phyloP scores from a whole-genome alignment of 2,329 filamentous ascomycete genomes.

The Hypoxylon sp. region DNA sequence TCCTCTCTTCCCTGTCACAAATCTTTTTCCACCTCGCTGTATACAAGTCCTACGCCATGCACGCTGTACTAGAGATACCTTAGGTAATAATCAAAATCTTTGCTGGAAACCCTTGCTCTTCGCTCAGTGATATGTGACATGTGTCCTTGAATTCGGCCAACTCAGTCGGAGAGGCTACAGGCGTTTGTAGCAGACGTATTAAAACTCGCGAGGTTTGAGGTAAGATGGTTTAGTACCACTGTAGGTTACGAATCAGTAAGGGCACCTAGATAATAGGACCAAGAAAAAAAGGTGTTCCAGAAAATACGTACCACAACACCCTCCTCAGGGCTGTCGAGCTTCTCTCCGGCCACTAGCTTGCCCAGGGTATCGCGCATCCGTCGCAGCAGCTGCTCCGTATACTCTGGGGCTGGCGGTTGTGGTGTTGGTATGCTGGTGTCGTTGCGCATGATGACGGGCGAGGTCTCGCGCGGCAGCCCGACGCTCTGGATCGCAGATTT shows the following conservation, averaged over 20 bases:
- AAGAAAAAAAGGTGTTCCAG: not conserved
- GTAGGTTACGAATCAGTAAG: not conserved
- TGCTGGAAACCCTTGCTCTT: conserved; percentile 8
- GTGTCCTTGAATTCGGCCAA: not conserved
- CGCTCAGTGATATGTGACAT: not conserved
- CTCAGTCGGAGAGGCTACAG: not conserved
- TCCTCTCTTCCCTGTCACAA: not conserved
- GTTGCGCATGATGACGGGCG: conserved; percentile 35
- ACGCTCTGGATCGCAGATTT: conserved; percentile 19
- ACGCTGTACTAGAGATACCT: conserved; percentile 32
- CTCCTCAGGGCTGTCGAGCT: conserved; percentile 21
- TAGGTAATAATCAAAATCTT: conserved; percentile 29
- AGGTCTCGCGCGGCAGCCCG: not conserved
- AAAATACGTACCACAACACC: conserved; percentile 32
- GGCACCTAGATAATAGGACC: not conserved
- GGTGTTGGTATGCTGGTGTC: conserved; percentile 25
- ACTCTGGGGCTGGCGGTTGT: conserved; percentile 27
- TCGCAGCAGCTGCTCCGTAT: conserved; percentile 33
- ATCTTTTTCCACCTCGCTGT: conserved; percentile 11
- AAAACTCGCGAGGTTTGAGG: not conserved
- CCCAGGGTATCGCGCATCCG: conserved; percentile 26
- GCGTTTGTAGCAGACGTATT: not conserved
- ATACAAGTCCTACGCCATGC: conserved; percentile 29
- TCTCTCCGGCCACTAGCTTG: conserved; percentile 15
- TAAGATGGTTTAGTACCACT: conserved; percentile 34